Base-by-base conservation (phyloP, 768 basidiomycete species). In the Lenzites betulinus region DNA sequence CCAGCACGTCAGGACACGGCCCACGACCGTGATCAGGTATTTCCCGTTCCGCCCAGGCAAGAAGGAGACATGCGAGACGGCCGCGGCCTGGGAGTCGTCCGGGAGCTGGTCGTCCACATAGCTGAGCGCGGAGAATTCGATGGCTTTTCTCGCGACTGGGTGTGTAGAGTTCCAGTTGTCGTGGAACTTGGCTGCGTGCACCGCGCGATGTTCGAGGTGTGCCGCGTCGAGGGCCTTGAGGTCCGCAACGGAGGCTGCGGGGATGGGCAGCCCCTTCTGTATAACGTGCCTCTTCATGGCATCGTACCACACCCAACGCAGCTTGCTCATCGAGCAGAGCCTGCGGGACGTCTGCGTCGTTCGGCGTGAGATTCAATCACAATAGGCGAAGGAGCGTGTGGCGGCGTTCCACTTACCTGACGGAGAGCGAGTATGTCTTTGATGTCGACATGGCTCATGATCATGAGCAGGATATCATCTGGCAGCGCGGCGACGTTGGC, bases 241-340 rank as follows among this genome's bases (percentile, higher is more conserved):
- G 56, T 73, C 73, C 1, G 64, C 52, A 44, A 54, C 39, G 13
- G 62, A 66, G 42, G 55, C 62, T 33, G 73, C 71, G 25, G 75
- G 75, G 18, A 76, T 56, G 46, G 74, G 73, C 26, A 76, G 65
- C 13, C 72, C 71, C 30, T 64, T 67, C 58, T 71, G 65, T 9
- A 74, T 66, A 64, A 75, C 69, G 62, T 73, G 75, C 9, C 69
- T 66, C 46, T 70, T 66, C 35, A 76, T 63, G 18, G 74, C 74
- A 59, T 74, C 69, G 39, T 69, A 67, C 75, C 75, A 76, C 18
- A 76, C 73, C 73, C 73, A 75, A 52, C 75, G 74, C 44, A 71
- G 57, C 62, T 71, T 74, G 44, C 74, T 73, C 50, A 76, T 62
- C 11, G 66, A 42, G 43, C 49, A 68, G 41, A 75, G 63, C 15